Percentiles rank a stretch among this genome's conserved stretches.
phyloP scores from a whole-genome alignment of 2,329 filamentous ascomycete species.

The Trichophyton mentagrophytes region DNA sequence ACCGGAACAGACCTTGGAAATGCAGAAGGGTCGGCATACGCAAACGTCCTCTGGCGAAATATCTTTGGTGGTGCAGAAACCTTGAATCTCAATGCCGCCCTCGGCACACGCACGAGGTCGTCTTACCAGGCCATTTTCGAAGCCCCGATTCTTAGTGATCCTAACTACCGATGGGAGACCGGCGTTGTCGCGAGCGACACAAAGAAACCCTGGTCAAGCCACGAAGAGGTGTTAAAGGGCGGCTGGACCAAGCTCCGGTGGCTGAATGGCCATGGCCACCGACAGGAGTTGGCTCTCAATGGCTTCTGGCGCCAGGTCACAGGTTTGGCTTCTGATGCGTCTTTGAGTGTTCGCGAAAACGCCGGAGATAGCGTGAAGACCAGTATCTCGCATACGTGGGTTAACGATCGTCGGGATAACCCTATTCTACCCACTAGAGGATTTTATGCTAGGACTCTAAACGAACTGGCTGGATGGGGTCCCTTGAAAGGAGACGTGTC shows the following conservation, averaged over 20 bases:
- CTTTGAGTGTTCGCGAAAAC: conserved; percentile 67
- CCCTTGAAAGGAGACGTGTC: conserved; percentile 75
- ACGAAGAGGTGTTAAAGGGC: conserved; percentile 78
- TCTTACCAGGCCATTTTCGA: conserved; percentile 81
- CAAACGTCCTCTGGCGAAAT: conserved; percentile 76
- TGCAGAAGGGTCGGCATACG: conserved; percentile 84
- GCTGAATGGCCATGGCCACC: conserved; percentile 51
- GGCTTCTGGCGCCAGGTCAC: conserved; percentile 83
- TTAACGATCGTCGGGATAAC: conserved; percentile 68
- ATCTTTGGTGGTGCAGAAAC: conserved; percentile 89
- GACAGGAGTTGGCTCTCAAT: conserved; percentile 68
- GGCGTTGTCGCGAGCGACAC: conserved; percentile 74
- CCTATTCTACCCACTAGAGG: conserved; percentile 72
- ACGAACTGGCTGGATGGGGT: conserved; percentile 79
- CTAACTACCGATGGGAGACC: conserved; percentile 63
- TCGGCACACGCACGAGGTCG: conserved; percentile 80
- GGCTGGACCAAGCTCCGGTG: conserved; percentile 65
- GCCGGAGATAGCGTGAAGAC: conserved; percentile 88
- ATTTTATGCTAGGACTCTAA: conserved; percentile 62
- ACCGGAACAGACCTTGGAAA: conserved; percentile 92
- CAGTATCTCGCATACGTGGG: conserved; percentile 68
- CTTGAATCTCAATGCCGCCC: conserved; percentile 70
- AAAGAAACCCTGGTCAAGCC: conserved; percentile 82
- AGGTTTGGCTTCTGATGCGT: conserved; percentile 59
- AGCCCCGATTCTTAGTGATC: conserved; percentile 70